Percentiles rank a stretch among this genome's conserved stretches.
Conservation (phyloP, 495 filamentous ascomycete species). For the Letharia columbiana region DNA sequence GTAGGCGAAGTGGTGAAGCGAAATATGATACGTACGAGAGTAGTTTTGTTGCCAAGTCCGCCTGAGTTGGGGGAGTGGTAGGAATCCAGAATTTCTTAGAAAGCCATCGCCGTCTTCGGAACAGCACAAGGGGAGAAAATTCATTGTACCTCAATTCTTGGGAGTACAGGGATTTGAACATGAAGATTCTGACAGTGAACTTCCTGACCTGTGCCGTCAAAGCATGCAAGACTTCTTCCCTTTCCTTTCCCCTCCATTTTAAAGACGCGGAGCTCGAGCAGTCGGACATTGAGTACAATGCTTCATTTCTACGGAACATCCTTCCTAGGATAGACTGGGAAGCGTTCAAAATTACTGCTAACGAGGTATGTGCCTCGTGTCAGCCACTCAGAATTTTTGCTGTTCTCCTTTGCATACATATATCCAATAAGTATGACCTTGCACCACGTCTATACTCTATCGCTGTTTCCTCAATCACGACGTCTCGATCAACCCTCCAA, state of each 20-base stretch:
- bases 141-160: neutral
- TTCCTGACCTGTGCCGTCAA: conserved; percentile 96
- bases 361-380: conserved; percentile 54
- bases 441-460: neutral
- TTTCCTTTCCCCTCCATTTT: conserved; percentile 84
- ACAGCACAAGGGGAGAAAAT: neutral
- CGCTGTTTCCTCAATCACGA: neutral
- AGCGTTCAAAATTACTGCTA: conserved; percentile 59
- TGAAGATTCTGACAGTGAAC: conserved; percentile 96
- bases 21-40: neutral
- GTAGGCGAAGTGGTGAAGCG: neutral
- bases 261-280: conserved; percentile 81
- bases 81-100: neutral
- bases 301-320: conserved; percentile 69
- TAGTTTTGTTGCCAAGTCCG: neutral
- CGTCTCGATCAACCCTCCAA: neutral
- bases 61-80: neutral
- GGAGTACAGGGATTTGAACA: conserved; percentile 29
- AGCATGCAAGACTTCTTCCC: conserved; percentile 68
- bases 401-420: neutral
- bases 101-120: neutral
- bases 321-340: conserved; percentile 84
- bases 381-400: neutral
- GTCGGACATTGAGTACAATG: conserved; percentile 70
- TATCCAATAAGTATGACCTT: neutral